Percentiles rank a stretch among this genome's conserved stretches.
These are phyloP conservation scores for Sphagnum tenellum DNA, from an alignment of 225 moss, liverwort and hornwort species.

Conservation along the genomic window DNA sequence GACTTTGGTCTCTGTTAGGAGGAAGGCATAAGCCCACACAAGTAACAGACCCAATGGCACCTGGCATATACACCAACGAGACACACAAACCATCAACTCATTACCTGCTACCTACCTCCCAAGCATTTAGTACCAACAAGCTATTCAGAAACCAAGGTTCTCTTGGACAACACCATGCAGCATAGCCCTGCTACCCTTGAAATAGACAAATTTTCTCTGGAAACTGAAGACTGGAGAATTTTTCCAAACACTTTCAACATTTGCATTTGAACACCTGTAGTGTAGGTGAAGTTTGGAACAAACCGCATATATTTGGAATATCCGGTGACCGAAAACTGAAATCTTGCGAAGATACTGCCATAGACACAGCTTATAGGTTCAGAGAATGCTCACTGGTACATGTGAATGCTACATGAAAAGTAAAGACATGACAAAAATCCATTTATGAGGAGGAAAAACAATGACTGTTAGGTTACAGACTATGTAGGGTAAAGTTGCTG, in stretches of 20 bases:
- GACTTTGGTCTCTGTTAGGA: conserved; percentile 73
- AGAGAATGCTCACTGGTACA: too few species aligned
- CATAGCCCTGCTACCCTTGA: too few species aligned
- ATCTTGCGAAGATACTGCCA: conserved; percentile 85
- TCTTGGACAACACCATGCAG: conserved; percentile 1
- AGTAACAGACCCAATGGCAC: conserved; percentile 69
- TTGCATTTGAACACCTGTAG: background rate
- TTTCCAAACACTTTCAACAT: too few species aligned
- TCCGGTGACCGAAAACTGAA: conserved; percentile 63
- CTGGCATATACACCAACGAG: conserved; percentile 20
- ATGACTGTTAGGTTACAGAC: background rate
- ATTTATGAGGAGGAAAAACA: too few species aligned
- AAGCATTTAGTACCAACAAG: background rate
- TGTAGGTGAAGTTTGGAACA: conserved; percentile 9
- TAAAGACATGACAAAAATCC: too few species aligned
- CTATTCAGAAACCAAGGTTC: background rate
- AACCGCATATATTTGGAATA: conserved; percentile 97
- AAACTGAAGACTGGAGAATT: too few species aligned
- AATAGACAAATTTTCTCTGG: too few species aligned
- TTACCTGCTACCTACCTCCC: too few species aligned
- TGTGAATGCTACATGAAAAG: too few species aligned
- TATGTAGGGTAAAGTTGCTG: background rate
- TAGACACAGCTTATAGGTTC: too few species aligned
- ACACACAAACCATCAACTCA: background rate
- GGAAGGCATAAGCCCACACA: conserved; percentile 78